Base-by-base conservation (phyloP, 1,284 basidiomycete species). In the Microbotryum intermedium region DNA sequence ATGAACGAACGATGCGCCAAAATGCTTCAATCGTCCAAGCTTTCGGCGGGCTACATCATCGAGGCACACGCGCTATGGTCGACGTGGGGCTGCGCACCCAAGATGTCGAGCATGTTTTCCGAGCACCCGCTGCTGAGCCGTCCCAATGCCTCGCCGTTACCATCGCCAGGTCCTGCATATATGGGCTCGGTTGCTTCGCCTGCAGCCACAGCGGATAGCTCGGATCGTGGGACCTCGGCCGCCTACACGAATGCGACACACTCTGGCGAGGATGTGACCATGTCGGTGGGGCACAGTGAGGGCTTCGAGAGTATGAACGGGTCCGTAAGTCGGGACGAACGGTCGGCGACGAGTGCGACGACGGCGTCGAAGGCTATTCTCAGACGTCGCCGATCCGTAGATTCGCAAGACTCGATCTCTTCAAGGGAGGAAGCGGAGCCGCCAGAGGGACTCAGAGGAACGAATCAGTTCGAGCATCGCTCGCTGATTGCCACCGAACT, bases 401-500 rank as follows among this genome's bases (percentile, higher is more conserved):
- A 54, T 9, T 62, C 61, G 23, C 60, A 60, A 44, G 64, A 50
- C 2, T 57, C 60, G 16, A 34, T 29, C 21, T 55, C 54, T 25
- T 50, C 56, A 4, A 54, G 34, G 11, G 61, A 56, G n/a, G 43
- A 25, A 9, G 39, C 34, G 11, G 34, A 39, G 34, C 63, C 49
- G 13, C 9, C 26, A 46, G 61, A 55, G 47, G 53, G 48, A 21
- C n/a, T 51, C 10, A 49, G 28, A 29, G 50, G n/a, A 26, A 28
- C 10, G 30, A 46, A 51, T 50, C 18, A 25, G 46, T 2, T 25
- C 54, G 18, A 61, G 62, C 21, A 42, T 56, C 29, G 62, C 4
- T 64, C 62, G 6, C 62, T 64, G 5, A 56, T 67, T 20, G 63
- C 65, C 4, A 62, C 63, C 16, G 62, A 67, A 34, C 56, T 67